Evolutionary conservation across 2,329 filamentous ascomycete species (phyloP), one percentile per base, ranked within the genome.

Genomic region (Cladorrhinum sp.): DNA sequence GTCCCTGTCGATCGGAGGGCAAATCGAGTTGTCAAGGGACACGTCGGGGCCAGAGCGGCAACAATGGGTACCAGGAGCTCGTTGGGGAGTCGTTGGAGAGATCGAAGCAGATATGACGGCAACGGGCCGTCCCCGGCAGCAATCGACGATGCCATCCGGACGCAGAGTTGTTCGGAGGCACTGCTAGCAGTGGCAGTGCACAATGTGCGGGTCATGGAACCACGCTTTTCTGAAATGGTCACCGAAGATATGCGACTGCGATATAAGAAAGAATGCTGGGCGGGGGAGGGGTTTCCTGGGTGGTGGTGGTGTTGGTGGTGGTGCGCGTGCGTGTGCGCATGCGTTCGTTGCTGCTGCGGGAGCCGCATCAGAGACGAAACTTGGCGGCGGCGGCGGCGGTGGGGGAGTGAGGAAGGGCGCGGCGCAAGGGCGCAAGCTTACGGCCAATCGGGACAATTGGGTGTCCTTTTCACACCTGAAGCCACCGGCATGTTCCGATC

Each of bases 21-120:
- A 33, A 71, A 71, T 10, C 69, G 65, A 21, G 68, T 71, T 1
- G 69, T 71, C 48, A 63, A 51, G 3, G 67, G 67, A 12, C 52
- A 21, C 7, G 54, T 18, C 20, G 68, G 69, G 12, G 68, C 60
- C 33, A 71, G 62, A 20, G 49, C 61, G 46, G 64, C 65, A 56
- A 66, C 68, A 57, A 71, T 71, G 57, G 64, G 67, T 51, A 65
- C 57, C 20, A 71, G 59, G 12, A 71, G 66, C 57, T 71, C 69
- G 52, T 62, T 66, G 20, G 69, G 69, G 10, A 71, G 65, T 10
- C 48, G 59, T 18, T 67, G 64, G 23, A 70, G 57, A 2, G 64
- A 64, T 30, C 52, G 56, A 23, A 18, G 18, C 28, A 50, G 46
- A 50, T 52, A 49, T 18, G 24, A 26, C 49, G 57, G 48, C 59